Evolutionary conservation across 2,329 filamentous ascomycete species (phyloP).

Genomic region (Sporothrix curviconia): DNA sequence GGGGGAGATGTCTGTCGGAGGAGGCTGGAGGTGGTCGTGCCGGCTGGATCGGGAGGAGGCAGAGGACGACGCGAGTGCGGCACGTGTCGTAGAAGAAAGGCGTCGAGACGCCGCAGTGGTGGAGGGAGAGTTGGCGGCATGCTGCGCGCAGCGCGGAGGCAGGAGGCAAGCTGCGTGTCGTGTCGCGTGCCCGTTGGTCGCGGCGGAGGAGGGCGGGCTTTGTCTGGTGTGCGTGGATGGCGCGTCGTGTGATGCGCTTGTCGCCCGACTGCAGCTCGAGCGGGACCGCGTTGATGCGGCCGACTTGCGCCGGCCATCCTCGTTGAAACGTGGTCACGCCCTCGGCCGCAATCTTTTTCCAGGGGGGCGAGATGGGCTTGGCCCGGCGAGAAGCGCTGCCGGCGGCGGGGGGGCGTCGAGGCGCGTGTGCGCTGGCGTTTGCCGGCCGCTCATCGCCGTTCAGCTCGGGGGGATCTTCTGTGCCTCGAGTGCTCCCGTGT

Average conservation of each 20-base stretch:
- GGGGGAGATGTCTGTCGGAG: conserved; percentile 15
- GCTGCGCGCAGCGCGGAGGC: background rate
- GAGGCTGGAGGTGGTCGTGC: background rate
- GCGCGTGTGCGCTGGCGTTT: conserved; percentile 57
- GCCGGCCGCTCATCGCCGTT: conserved; percentile 40
- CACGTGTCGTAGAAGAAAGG: conserved; percentile 26
- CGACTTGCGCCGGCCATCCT: conserved; percentile 65
- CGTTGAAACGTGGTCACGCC: conserved; percentile 81
- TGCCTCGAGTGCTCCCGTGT: no score
- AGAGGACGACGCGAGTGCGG: conserved; percentile 13
- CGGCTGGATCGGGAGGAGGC: background rate
- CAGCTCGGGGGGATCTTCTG: background rate
- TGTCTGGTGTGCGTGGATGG: conserved; percentile 31
- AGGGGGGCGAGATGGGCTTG: conserved; percentile 72
- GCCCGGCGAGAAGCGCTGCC: conserved; percentile 28
- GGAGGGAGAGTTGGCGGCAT: background rate
- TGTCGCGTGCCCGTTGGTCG: conserved; percentile 19
- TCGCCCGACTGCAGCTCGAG: conserved; percentile 45
- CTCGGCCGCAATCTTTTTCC: conserved; percentile 79
- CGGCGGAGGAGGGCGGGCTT: conserved; percentile 26
- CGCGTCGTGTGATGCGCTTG: conserved; percentile 46
- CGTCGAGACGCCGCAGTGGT: background rate
- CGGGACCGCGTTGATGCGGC: conserved; percentile 54
- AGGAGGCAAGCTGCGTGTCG: conserved; percentile 3
- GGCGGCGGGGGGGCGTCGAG: conserved; percentile 30